Evolutionary conservation across 441 rosid genomes (phyloP).

Genomic region (Gossypium trilobum): DNA sequence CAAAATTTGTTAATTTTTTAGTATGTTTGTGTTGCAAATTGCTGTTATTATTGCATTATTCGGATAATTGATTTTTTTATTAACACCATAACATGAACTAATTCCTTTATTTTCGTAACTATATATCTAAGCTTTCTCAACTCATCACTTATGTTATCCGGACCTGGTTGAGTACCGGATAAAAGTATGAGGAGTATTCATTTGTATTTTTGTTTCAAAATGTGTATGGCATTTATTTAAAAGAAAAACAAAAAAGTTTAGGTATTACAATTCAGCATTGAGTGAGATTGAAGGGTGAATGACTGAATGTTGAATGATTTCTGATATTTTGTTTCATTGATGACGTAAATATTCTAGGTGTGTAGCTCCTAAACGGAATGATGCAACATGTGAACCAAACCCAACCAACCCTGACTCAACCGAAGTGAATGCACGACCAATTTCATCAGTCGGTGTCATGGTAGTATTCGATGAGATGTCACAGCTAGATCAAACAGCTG

Average conservation of each 20-base stretch:
- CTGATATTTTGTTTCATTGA: conserved; percentile 20
- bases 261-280: background rate
- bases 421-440: conserved; percentile 18
- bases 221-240: background rate
- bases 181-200: background rate
- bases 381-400: conserved; percentile 27
- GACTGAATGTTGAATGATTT: background rate
- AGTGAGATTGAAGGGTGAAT: background rate
- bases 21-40: background rate
- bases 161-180: background rate
- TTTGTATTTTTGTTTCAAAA: background rate
- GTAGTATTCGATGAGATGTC: conserved; percentile 26
- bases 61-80: background rate
- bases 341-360: conserved; percentile 32
- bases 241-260: background rate
- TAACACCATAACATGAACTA: background rate
- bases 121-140: background rate
- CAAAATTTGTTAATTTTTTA: background rate
- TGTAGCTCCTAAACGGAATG: conserved; percentile 27
- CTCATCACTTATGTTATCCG: background rate
- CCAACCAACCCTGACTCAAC: conserved; percentile 27
- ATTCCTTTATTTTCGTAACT: too few species aligned
- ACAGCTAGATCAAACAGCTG: conserved; percentile 15
- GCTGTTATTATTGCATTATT: background rate
- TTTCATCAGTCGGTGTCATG: conserved; percentile 16